A percentile compares a stretch with the other conserved stretches of the same genome.
phyloP scores from a whole-genome alignment of 2,329 filamentous ascomycete species.

The Pyricularia pennisetigena region DNA sequence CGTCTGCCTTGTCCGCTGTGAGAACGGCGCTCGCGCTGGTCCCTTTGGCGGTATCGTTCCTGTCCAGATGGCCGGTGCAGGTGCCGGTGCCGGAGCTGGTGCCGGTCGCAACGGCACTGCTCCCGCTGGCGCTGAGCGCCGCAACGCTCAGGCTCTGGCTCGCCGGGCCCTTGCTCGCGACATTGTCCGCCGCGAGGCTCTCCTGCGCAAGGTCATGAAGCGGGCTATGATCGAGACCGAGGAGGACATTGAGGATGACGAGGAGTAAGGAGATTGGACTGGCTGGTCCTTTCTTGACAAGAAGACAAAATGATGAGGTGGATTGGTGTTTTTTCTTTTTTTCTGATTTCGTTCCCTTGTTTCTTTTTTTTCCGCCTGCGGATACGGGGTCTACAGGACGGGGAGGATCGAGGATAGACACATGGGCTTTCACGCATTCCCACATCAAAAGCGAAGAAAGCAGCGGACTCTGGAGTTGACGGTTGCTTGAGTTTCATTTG shows the following conservation, averaged over 20 bases:
- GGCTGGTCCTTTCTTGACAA: background rate
- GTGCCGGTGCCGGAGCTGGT: background rate
- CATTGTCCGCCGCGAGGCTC: constrained; percentile 3
- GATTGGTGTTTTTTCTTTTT: background rate
- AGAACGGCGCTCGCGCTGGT: constrained; percentile 49
- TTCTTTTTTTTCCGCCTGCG: background rate
- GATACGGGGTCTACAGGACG: background rate
- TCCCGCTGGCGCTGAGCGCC: background rate
- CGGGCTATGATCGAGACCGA: background rate
- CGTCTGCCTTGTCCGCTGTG: constrained; percentile 53
- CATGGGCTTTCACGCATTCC: background rate
- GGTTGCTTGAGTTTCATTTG: background rate
- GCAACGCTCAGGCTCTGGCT: background rate
- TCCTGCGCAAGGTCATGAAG: constrained; percentile 4
- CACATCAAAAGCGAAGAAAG: background rate
- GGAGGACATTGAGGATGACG: background rate
- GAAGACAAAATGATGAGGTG: background rate
- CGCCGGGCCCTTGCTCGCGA: constrained; percentile 1
- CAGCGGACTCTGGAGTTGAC: background rate
- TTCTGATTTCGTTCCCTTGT: background rate
- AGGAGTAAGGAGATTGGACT: background rate
- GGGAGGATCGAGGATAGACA: background rate
- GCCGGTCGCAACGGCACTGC: background rate
- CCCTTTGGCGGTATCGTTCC: constrained; percentile 44
- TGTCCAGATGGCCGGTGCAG: constrained; percentile 14